Percentiles rank a stretch among this genome's conserved stretches.
Conservation (phyloP, 2,329 filamentous ascomycete species). For the Teratosphaeria zuluensis region DNA sequence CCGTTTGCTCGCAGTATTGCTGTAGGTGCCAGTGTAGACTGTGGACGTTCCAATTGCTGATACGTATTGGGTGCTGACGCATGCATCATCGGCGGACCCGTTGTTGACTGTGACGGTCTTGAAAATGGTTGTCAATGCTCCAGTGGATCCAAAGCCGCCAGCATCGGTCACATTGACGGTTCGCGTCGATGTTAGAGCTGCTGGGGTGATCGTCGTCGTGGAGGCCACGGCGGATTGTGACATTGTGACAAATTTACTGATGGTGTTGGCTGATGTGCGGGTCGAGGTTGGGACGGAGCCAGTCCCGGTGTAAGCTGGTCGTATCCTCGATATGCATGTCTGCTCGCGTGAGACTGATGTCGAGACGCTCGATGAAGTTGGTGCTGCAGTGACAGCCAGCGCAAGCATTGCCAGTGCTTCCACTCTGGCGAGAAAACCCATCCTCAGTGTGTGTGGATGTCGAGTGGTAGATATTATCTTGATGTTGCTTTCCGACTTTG, state of each 20-base stretch:
- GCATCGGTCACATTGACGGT: background rate
- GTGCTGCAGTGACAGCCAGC: background rate
- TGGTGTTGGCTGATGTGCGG: background rate
- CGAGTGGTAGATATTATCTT: background rate
- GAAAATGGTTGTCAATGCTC: background rate
- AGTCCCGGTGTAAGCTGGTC: background rate
- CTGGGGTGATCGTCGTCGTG: background rate
- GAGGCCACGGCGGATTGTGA: background rate
- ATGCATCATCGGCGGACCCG: background rate
- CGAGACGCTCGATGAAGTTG: background rate
- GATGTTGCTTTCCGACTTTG: background rate
- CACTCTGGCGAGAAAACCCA: background rate
- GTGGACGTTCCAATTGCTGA: conserved; percentile 11
- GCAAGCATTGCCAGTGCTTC: background rate
- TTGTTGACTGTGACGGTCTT: background rate
- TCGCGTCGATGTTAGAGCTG: background rate
- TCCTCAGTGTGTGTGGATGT: background rate
- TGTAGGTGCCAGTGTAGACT: conserved; percentile 17
- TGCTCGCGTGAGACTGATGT: background rate
- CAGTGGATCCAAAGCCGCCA: background rate
- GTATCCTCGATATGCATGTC: background rate
- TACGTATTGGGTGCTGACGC: background rate
- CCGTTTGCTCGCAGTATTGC: conserved; percentile 11
- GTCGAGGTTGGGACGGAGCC: background rate
- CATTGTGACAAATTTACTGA: conserved; percentile 1